phyloP scores from a whole-genome alignment of 2,329 filamentous ascomycete species.

The Fonsecaea pugnacius region DNA sequence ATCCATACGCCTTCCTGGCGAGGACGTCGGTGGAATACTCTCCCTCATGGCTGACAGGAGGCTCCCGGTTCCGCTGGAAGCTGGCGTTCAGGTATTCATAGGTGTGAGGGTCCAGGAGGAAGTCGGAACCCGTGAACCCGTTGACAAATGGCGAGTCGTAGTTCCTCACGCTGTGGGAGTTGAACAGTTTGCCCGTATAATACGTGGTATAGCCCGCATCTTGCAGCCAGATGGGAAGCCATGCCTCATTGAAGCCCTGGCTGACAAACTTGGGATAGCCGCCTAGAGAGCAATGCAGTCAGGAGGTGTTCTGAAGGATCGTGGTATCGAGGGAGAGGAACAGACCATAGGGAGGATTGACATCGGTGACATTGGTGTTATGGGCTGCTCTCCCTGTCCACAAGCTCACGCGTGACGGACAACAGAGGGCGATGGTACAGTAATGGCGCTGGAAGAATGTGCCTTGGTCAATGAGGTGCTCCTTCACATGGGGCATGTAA shows the following conservation, averaged over 20 bases:
- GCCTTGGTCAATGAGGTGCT: conserved; percentile 62
- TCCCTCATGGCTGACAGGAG: conserved; percentile 60
- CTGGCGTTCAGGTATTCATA: conserved; percentile 70
- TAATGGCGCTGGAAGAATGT: conserved; percentile 67
- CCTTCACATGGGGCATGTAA: conserved; percentile 63
- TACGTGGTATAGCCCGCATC: conserved; percentile 58
- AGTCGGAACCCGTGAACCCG: conserved; percentile 49
- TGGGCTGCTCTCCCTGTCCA: conserved; percentile 70
- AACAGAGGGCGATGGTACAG: conserved; percentile 69
- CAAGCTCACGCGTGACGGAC: conserved; percentile 67
- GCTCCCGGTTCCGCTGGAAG: conserved; percentile 63
- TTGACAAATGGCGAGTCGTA: conserved; percentile 49
- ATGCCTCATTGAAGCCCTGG: conserved; percentile 56
- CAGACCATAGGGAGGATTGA: conserved; percentile 48
- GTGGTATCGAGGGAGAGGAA: not conserved
- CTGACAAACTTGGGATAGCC: conserved; percentile 58
- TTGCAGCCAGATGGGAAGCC: conserved; percentile 59
- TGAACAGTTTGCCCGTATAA: conserved; percentile 62
- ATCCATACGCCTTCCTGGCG: conserved; percentile 61
- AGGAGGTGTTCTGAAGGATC: not conserved
- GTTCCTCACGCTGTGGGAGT: conserved; percentile 55
- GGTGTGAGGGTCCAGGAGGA: conserved; percentile 56
- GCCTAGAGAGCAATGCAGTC: conserved; percentile 32
- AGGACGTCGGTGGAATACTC: conserved; percentile 65
- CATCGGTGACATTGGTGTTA: conserved; percentile 71